Percentiles rank a stretch among this genome's conserved stretches.
These are phyloP conservation scores for Simmondsia chinensis DNA, from an alignment of 148 eudicot genomes.

Conservation along the genomic window DNA sequence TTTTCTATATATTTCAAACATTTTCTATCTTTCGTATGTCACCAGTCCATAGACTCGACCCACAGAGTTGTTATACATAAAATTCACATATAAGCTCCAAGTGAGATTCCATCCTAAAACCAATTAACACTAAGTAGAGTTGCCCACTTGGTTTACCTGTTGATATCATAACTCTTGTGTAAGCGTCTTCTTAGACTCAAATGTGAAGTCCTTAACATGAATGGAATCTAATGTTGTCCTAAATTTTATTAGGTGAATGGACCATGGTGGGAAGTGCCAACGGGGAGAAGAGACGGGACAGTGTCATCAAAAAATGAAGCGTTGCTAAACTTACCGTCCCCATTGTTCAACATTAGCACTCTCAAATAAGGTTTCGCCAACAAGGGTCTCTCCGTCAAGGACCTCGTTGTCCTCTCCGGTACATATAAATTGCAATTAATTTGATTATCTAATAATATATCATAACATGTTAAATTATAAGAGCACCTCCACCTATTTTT, in stretches of 20 bases:
- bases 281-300: constrained; percentile 34
- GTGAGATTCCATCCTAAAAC: no score
- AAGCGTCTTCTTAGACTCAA: no score
- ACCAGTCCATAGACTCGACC: no score
- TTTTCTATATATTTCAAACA: no score
- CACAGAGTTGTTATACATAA: no score
- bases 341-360: constrained; percentile 19
- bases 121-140: no score
- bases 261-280: constrained; percentile 23
- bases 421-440: not conserved
- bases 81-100: no score
- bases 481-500: not conserved
- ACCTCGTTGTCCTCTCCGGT: constrained; percentile 36
- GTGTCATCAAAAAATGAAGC: constrained; percentile 14
- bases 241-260: constrained; percentile 14
- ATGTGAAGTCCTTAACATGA: no score
- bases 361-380: constrained; percentile 19
- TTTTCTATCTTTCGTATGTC: no score
- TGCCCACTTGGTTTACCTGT: no score
- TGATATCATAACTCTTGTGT: no score
- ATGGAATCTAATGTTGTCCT: not conserved
- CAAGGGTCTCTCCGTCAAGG: constrained; percentile 18
- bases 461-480: not conserved
- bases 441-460: constrained; percentile 3
- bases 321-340: constrained; percentile 18